Conservation (phyloP, 73 alveolate species). For the Blepharisma stoltei region DNA sequence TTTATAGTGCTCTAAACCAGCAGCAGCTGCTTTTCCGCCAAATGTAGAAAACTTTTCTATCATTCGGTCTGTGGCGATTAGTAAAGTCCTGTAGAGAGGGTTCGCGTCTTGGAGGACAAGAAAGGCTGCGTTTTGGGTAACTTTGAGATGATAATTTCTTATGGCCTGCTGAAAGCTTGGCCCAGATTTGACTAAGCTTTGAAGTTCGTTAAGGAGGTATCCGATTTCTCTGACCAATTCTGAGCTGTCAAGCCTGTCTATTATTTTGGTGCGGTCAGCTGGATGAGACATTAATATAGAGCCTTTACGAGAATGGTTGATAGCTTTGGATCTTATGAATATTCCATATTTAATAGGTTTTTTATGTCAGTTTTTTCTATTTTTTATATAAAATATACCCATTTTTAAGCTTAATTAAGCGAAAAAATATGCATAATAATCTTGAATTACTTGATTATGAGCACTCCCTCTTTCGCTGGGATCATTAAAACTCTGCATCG, state of each 20-base stretch:
- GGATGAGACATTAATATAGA: background rate
- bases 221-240: constrained; percentile 18
- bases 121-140: background rate
- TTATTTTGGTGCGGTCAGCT: background rate
- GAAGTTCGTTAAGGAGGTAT: background rate
- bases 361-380: too few species aligned
- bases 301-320: background rate
- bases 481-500: constrained; percentile 14
- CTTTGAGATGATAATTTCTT: background rate
- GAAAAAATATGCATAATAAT: constrained; percentile 1
- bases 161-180: constrained; percentile 17
- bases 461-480: constrained; percentile 29
- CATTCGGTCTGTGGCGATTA: background rate
- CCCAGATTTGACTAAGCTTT: constrained; percentile 13
- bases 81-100: background rate
- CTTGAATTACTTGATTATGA: constrained; percentile 20
- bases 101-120: background rate
- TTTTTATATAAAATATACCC: too few species aligned
- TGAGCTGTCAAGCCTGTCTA: background rate
- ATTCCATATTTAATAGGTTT: too few species aligned
- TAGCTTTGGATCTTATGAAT: constrained; percentile 13
- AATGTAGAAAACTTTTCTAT: background rate
- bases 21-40: background rate
- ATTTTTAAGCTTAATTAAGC: too few species aligned
- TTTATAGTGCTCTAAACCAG: background rate